phyloP scores from a whole-genome alignment of 1,284 basidiomycete species.

The Boletus calvinii region DNA sequence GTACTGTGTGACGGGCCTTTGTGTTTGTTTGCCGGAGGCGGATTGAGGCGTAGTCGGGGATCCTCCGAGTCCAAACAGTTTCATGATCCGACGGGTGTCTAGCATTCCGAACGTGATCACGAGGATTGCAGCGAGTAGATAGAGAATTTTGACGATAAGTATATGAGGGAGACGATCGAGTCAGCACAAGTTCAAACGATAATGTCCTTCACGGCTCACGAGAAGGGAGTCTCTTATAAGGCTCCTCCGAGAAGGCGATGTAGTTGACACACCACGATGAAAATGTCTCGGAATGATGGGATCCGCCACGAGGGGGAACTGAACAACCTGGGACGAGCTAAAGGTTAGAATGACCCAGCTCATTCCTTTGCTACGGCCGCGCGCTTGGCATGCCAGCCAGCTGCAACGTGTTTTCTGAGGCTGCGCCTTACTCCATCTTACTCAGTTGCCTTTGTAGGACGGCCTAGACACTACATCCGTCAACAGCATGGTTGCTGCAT shows the following conservation, averaged over 20 bases:
- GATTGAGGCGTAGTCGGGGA: conserved; percentile 29
- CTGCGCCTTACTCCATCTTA: conserved; percentile 26
- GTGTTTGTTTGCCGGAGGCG: conserved; percentile 20
- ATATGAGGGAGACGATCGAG: conserved; percentile 9
- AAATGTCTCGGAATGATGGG: conserved; percentile 19
- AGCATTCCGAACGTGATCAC: conserved; percentile 33
- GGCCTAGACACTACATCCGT: conserved; percentile 12
- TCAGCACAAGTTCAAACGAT: conserved; percentile 17
- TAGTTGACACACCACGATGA: conserved; percentile 10
- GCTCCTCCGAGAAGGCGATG: conserved; percentile 30
- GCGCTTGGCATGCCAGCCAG: conserved; percentile 15
- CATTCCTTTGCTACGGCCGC: conserved; percentile 7
- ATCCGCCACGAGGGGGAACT: conserved; percentile 21
- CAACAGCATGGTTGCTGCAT: conserved; percentile 29
- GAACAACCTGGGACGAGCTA: conserved; percentile 8
- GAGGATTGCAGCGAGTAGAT: conserved; percentile 23
- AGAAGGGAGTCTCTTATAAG: conserved; percentile 27
- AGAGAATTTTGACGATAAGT: conserved; percentile 31
- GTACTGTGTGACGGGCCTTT: conserved; percentile 30
- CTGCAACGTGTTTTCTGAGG: conserved; percentile 28
- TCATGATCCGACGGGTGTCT: conserved; percentile 37
- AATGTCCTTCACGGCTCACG: conserved; percentile 16
- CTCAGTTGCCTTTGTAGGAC: conserved; percentile 31
- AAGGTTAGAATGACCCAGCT: conserved; percentile 12
- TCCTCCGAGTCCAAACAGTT: conserved; percentile 31